Base-by-base conservation (phyloP, 768 basidiomycete genomes). In the Sistotremastrum niveocremeum region DNA sequence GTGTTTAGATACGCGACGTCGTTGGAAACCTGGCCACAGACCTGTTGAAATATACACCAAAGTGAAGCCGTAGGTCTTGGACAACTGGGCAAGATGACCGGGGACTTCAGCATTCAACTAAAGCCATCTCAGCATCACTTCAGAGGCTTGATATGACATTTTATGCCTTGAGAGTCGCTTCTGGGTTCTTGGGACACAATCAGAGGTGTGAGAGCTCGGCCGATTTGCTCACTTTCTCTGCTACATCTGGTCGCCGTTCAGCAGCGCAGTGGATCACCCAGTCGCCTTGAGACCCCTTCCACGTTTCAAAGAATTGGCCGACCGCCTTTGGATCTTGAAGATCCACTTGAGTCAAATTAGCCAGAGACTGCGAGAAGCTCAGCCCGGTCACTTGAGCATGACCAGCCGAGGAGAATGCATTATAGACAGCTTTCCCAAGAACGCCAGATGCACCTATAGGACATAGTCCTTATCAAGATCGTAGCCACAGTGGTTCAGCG, bases 181-280 rank as follows among this genome's bases (percentile, higher is more conserved):
- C 76, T 30, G 84, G 84, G 61, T 88, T 73, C 79, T 84, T 52
- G 8, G 28, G 6, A 11, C 4, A 12, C 8, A 11, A 11, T 37
- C 33, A 44, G 38, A 29, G 34, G 38, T 3, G 20, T n/a, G 38
- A 34, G 29, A 7, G 20, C 28, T 4, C 5, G 20, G 20, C 20
- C 20, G 20, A 33, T 28, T 28, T 34, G 59, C 72, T 42, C 51
- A 85, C 90, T 67, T 83, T 84, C 61, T 94, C 88, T 46, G 89
- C 91, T 8, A 88, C 84, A 57, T 97, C 91, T 4, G 93, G 90
- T 39, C 91, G 69, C 50, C 94, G 66, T 64, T 98, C 93, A 2
- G 94, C 94, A 9, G 94, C 94, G 56, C 91, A 95, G 57, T 98
- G 94, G 10, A 98, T 79, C 36, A 97, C 77, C 79, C 83, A 81